Conservation (phyloP, 257 asterid genomes). For the Solanum tacnaense region DNA sequence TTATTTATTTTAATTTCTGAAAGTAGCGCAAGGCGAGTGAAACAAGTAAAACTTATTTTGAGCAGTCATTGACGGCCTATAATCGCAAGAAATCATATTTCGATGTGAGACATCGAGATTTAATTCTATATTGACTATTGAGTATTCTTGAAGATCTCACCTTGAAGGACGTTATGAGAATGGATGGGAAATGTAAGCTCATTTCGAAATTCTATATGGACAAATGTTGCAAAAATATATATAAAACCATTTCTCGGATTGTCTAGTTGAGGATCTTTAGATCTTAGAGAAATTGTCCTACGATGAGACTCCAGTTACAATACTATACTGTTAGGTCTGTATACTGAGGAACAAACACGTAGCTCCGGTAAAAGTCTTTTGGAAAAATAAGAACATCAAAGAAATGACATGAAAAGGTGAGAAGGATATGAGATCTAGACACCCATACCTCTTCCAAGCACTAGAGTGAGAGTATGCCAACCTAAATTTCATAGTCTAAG, state of each 20-base stretch:
- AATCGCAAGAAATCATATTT: not conserved
- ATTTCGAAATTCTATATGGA: not conserved
- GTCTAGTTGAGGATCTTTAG: not conserved
- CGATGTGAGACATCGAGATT: not conserved
- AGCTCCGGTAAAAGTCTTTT: not conserved
- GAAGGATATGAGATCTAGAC: not conserved
- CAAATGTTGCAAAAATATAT: not conserved
- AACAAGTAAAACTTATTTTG: not conserved
- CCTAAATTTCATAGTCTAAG: not conserved
- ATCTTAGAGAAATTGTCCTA: not conserved
- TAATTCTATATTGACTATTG: not conserved
- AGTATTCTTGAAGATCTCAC: not conserved
- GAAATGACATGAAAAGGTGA: not conserved
- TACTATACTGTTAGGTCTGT: not conserved
- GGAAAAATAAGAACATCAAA: not conserved
- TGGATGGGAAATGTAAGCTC: not conserved
- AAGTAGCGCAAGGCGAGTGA: not conserved
- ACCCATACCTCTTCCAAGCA: not conserved
- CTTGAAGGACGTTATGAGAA: not conserved
- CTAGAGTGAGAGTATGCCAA: not conserved
- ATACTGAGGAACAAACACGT: not conserved
- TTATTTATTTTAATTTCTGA: no score
- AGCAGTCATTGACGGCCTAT: no score
- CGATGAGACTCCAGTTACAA: not conserved
- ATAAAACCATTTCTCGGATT: no score